Evolutionary conservation across 1,284 basidiomycete genomes (phyloP).

Genomic region (Ustilago esculenta): DNA sequence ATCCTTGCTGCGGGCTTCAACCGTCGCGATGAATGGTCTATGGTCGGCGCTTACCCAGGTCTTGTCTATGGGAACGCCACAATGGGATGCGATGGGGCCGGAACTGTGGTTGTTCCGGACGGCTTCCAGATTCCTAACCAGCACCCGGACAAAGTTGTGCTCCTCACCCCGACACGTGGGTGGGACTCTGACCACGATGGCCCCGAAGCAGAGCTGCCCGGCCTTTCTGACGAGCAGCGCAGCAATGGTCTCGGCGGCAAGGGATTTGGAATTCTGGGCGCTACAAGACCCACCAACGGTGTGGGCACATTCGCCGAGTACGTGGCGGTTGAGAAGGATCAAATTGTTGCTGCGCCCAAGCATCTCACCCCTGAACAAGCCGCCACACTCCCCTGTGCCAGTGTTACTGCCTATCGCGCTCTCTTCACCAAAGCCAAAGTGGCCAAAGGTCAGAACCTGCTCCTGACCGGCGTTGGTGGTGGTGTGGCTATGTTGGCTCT

Average conservation of each 20-base stretch:
- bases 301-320: slow-evolving; percentile 81
- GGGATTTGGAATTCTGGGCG: slow-evolving; percentile 63
- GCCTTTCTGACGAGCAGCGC: slow-evolving; percentile 38
- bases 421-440: slow-evolving; percentile 77
- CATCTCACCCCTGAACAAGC: slow-evolving; percentile 78
- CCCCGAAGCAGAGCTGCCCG: slow-evolving; percentile 57
- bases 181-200: slow-evolving; percentile 77
- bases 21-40: slow-evolving; percentile 80
- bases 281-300: slow-evolving; percentile 45
- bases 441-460: slow-evolving; percentile 75
- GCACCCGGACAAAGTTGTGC: slow-evolving; percentile 70
- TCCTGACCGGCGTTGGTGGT: slow-evolving; percentile 73
- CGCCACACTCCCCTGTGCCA: slow-evolving; percentile 80
- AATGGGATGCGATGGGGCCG: slow-evolving; percentile 78
- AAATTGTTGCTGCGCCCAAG: slow-evolving; percentile 76
- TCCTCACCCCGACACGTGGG: slow-evolving; percentile 78
- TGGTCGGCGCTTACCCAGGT: slow-evolving; percentile 76
- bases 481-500: slow-evolving; percentile 82
- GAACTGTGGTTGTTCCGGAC: slow-evolving; percentile 20
- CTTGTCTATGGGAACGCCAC: slow-evolving; percentile 73
- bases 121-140: slow-evolving; percentile 19
- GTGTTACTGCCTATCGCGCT: slow-evolving; percentile 85
- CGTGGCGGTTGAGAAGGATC: slow-evolving; percentile 76
- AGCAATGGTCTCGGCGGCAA: slow-evolving; percentile 40
- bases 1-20: slow-evolving; percentile 77